phyloP scores from a whole-genome alignment of 2,329 filamentous ascomycete genomes.

The Xylariaceae sp. region DNA sequence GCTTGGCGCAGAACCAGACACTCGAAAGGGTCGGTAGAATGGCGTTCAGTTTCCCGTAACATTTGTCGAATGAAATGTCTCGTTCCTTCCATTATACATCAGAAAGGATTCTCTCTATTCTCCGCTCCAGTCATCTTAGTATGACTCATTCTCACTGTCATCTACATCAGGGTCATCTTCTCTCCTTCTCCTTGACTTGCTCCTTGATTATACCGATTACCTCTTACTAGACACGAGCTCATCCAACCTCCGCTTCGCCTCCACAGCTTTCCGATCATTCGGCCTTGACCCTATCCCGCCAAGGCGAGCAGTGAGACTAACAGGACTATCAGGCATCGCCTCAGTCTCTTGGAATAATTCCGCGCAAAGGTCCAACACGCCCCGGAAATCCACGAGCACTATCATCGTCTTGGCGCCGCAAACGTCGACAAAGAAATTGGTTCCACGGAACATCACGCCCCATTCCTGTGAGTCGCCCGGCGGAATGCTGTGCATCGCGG shows the following conservation, averaged over 20 bases:
- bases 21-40: too few species aligned
- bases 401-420: conserved; percentile 18
- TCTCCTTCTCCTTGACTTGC: not conserved
- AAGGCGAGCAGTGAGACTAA: not conserved
- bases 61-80: too few species aligned
- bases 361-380: conserved; percentile 15
- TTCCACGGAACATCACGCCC: conserved; percentile 19
- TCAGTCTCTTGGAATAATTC: conserved; percentile 9
- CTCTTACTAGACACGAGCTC: not conserved
- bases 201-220: not conserved
- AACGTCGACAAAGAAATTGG: conserved; percentile 23
- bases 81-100: too few species aligned
- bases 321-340: conserved; percentile 1
- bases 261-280: not conserved
- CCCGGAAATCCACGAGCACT: conserved; percentile 16
- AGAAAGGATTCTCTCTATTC: too few species aligned
- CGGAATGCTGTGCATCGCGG: conserved; percentile 24
- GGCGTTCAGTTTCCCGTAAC: too few species aligned
- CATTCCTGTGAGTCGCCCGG: conserved; percentile 8
- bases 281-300: not conserved
- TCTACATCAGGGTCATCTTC: not conserved
- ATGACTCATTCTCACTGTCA: not conserved
- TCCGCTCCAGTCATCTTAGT: too few species aligned
- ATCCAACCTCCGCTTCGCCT: not conserved
- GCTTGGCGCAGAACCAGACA: too few species aligned